A percentile compares a stretch with the other conserved stretches of the same genome.
Conservation (phyloP, 306 rosid genomes). For the Vigna unguiculata region DNA sequence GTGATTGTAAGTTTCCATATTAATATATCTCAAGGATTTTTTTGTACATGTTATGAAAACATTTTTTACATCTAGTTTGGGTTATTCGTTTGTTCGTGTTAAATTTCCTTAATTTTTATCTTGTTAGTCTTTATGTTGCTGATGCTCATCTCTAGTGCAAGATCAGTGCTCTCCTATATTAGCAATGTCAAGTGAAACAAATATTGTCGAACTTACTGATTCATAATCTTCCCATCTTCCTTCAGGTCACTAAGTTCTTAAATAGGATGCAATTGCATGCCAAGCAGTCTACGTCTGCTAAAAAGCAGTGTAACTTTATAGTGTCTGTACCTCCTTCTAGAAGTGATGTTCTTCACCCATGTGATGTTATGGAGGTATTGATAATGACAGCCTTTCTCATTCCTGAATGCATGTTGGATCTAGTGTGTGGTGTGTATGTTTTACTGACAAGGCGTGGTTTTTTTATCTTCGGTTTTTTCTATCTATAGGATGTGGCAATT, state of each 20-base stretch:
- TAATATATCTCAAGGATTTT: conserved; percentile 8
- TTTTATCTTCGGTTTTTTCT: conserved; percentile 22
- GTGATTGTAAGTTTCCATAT: not conserved
- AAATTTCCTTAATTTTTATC: conserved; percentile 16
- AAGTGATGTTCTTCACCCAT: conserved; percentile 95
- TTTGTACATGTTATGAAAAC: conserved; percentile 8
- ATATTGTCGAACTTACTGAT: conserved; percentile 21
- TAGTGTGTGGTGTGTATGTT: conserved; percentile 28
- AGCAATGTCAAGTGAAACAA: conserved; percentile 11
- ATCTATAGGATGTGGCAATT: conserved; percentile 85
- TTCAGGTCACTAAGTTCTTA: conserved; percentile 79
- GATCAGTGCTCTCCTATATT: conserved; percentile 20
- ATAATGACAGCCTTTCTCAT: conserved; percentile 16
- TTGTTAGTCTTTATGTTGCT: not conserved
- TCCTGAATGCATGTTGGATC: conserved; percentile 1
- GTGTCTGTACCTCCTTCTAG: conserved; percentile 91
- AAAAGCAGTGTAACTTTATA: conserved; percentile 47
- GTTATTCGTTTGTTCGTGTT: conserved; percentile 24
- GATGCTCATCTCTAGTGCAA: conserved; percentile 25
- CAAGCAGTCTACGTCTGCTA: conserved; percentile 54
- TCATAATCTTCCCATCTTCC: conserved; percentile 17
- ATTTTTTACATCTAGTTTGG: not conserved
- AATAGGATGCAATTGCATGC: conserved; percentile 88
- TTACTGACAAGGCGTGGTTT: conserved; percentile 29
- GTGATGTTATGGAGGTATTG: conserved; percentile 95